phyloP scores from a whole-genome alignment of 768 basidiomycete genomes.

The Suillus ampliporus region DNA sequence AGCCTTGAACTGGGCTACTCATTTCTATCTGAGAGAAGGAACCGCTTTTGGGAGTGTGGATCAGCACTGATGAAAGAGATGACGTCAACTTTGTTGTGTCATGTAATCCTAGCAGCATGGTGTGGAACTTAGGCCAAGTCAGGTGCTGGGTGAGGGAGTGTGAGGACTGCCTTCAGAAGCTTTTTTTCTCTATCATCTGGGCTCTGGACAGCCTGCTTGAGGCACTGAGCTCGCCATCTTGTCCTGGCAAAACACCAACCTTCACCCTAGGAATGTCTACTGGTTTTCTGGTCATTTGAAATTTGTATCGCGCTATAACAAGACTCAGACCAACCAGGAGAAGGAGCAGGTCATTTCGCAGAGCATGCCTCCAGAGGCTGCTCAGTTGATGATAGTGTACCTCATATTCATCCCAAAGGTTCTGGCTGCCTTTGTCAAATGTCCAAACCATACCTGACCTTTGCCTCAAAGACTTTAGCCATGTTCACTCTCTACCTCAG shows the following conservation, averaged over 20 bases:
- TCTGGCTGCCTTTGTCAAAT: neutral
- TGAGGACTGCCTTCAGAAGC: neutral
- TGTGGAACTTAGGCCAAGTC: neutral
- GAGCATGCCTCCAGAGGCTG: constrained; percentile 2
- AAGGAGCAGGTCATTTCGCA: neutral
- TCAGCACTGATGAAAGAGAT: neutral
- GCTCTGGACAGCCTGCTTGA: neutral
- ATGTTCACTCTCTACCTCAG: neutral
- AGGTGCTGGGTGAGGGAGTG: neutral
- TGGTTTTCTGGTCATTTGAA: neutral
- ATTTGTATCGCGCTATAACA: neutral
- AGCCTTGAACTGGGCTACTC: neutral
- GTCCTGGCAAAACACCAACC: neutral
- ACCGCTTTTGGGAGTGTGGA: neutral
- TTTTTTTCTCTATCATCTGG: neutral
- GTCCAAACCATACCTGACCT: neutral
- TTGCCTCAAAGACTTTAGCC: neutral
- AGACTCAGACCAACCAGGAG: neutral
- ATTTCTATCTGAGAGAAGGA: neutral
- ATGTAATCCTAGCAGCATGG: neutral
- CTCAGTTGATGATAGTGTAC: neutral
- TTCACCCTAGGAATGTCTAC: neutral
- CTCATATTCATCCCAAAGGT: neutral
- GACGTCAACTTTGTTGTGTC: neutral
- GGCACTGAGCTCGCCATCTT: neutral